A percentile compares a stretch with the other conserved stretches of the same genome.
Conservation (phyloP, 768 basidiomycete genomes). For the Termitomyces sp. region DNA sequence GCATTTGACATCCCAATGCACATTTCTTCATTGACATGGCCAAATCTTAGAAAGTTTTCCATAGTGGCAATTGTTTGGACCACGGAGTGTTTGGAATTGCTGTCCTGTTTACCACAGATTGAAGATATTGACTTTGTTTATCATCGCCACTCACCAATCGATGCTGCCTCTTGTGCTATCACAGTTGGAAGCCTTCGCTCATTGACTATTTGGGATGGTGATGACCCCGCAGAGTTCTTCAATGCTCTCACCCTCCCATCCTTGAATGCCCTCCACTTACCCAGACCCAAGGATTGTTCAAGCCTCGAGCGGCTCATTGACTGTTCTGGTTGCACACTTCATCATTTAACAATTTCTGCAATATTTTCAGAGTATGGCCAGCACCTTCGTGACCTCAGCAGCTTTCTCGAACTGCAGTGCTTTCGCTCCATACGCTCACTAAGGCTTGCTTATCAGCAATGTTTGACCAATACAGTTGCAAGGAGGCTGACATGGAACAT, state of each 20-base stretch:
- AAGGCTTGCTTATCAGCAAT: not conserved
- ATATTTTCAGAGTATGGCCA: too few species aligned
- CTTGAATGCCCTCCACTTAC: not conserved
- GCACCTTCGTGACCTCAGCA: not conserved
- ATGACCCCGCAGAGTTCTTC: not conserved
- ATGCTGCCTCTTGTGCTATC: too few species aligned
- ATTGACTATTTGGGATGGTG: not conserved
- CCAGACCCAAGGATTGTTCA: not conserved
- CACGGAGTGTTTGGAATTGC: too few species aligned
- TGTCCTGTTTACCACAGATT: too few species aligned
- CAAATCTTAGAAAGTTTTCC: too few species aligned
- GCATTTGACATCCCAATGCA: too few species aligned
- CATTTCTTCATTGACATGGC: too few species aligned
- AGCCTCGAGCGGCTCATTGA: not conserved
- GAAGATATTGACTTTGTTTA: too few species aligned
- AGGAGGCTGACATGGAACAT: not conserved
- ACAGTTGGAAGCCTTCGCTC: not conserved
- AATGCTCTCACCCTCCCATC: not conserved
- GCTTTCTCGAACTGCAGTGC: not conserved
- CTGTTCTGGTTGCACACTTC: not conserved
- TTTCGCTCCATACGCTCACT: not conserved
- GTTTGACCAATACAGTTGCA: not conserved
- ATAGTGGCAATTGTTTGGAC: too few species aligned
- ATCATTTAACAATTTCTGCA: not conserved
- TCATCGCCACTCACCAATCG: too few species aligned